Evolutionary conservation across 495 filamentous ascomycete genomes (phyloP), one percentile per base, ranked within the genome.

Genomic region (Penicillium paradoxum): DNA sequence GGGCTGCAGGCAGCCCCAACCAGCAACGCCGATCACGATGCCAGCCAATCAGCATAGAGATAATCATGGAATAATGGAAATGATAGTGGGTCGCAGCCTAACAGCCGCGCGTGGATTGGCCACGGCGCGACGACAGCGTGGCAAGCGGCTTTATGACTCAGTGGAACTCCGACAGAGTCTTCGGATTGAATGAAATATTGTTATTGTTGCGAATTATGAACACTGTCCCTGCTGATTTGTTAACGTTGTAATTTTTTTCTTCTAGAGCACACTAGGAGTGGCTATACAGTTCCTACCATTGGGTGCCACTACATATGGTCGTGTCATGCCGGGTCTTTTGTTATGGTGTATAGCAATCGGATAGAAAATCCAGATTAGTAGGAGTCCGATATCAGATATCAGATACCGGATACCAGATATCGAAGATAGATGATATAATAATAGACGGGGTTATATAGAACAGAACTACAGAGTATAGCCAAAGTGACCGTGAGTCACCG

Each of bases 71-170:
- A 36, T 32, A 37, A 33, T 30, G 36, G 27, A 18, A 33, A 25
- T 22, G 3, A 47, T 42, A 19, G 34, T 19, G 45, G 52, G 19
- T 30, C 19, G 15, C 21, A 18, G 33, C 29, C 29, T 33, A 27
- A 55, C 41, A 49, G 7, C 14, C 37, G 38, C 47, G 32, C 7
- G 38, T 29, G 42, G 49, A 62, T 59, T 59, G 56, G 56, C n/a
- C 17, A 15, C 15, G 5, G 29, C 32, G 33, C 32, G 43, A 56
- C 40, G 50, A 63, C 59, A 62, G 59, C 59, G 59, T 63, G 59
- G 59, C 58, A 58, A 56, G 47, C 33, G 54, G 37, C 32, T 48
- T 48, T 56, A 54, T 54, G 45, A 49, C 39, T 55, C 53, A 55
- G 41, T 45, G 36, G 5, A 18, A 44, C n/a, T 19, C 22, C 0